Base-by-base conservation (phyloP, 768 basidiomycete genomes). In the Leucocoprinus leucothites region DNA sequence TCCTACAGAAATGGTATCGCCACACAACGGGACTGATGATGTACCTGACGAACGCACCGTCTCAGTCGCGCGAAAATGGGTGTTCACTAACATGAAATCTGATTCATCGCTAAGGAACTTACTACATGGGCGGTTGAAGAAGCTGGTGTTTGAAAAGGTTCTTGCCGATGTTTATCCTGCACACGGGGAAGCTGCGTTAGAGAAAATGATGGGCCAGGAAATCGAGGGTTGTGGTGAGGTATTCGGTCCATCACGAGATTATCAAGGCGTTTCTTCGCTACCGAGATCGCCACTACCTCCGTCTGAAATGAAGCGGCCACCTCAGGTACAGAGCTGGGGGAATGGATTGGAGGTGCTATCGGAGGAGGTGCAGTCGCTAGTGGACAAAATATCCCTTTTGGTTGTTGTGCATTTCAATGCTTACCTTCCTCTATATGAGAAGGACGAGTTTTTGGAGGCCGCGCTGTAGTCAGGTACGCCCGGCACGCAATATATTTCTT, bases 361-460 rank as follows among this genome's bases (percentile, higher is more conserved):
- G 53, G 81, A 84, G 38, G 91, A 94, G 68, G 82, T 89, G 48
- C 76, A 76, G 28, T 74, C 79, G 16, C 79, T 94, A 47, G 82
- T 81, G 25, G 85, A 89, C 62, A 82, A 87, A 64, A 77, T 92
- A 34, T 79, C 86, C 42, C 83, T 86, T 56, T 77, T 94, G 51
- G 85, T 85, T 2, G 72, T 81, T 45, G 84, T 91, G 61, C 89
- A 94, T 67, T 74, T 90, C 50, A 81, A 84, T 59, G 84, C 89
- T 49, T 92, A 89, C 68, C 73, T 88, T 35, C 80, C 82, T n/a
- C 67, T 91, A 53, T 94, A 94, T 70, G 85, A 89, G 68, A 80
- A 81, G 62, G 79, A 84, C 58, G 82, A 78, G 40, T 85, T 85
- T 65, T 69, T 65, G 43, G 51, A 43, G 28, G 47, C 40, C 16